Conservation (phyloP, 2,329 filamentous ascomycete species). For the Didymella glomerata region DNA sequence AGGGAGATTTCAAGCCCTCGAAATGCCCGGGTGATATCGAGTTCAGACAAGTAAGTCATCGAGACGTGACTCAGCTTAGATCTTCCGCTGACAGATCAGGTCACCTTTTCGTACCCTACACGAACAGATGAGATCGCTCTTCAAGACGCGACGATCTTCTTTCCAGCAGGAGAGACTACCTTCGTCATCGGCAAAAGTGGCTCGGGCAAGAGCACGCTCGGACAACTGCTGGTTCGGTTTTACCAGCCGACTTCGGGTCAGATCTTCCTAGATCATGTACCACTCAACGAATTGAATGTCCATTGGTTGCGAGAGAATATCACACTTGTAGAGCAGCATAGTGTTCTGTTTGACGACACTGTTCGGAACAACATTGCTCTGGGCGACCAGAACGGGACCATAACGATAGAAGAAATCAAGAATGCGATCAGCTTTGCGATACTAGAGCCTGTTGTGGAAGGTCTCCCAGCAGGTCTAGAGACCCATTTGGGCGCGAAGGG, state of each 20-base stretch:
- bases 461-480: slow-evolving; percentile 73
- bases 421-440: slow-evolving; percentile 72
- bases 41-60: slow-evolving; percentile 68
- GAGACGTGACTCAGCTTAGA: not conserved
- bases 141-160: slow-evolving; percentile 69
- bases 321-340: slow-evolving; percentile 83
- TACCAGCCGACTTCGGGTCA: slow-evolving; percentile 73
- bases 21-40: slow-evolving; percentile 72
- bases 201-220: slow-evolving; percentile 90
- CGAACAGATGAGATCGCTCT: slow-evolving; percentile 70
- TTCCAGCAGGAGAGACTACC: slow-evolving; percentile 75
- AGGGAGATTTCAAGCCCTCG: slow-evolving; percentile 34
- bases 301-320: slow-evolving; percentile 80
- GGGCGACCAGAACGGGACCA: slow-evolving; percentile 64
- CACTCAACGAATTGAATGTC: slow-evolving; percentile 68
- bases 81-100: slow-evolving; percentile 56
- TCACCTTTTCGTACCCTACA: slow-evolving; percentile 84
- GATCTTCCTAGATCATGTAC: slow-evolving; percentile 72
- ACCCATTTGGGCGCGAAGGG: slow-evolving; percentile 77
- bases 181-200: slow-evolving; percentile 89
- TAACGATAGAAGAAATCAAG: slow-evolving; percentile 65
- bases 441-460: slow-evolving; percentile 71
- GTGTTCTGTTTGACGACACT: slow-evolving; percentile 81
- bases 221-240: slow-evolving; percentile 79
- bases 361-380: slow-evolving; percentile 81